Base-by-base conservation (phyloP, 805 yeast species). In the Ogataea parapolymorpha region DNA sequence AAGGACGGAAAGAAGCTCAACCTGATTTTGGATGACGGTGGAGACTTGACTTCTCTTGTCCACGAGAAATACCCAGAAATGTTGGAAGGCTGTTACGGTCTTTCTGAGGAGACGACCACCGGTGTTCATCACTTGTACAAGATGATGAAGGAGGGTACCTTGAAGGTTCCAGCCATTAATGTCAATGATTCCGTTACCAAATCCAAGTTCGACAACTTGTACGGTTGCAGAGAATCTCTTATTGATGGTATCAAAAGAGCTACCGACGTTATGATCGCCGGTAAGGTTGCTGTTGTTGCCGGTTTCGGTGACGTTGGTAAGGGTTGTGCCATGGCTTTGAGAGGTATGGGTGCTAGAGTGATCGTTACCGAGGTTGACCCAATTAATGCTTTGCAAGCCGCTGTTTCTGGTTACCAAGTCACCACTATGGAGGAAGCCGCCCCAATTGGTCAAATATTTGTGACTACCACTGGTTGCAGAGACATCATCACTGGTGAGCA, bases 251-350 rank as follows among this genome's bases (percentile, higher is more conserved):
- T 91, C 71, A 91, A 91, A 84, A 88, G 98, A 77, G 99, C 98
- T 70, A 91, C 99, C 65, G 99, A 91, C 66, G 98, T 91, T 61
- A 93, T 91, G 98, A 84, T 91, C 65, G 98, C 97, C 57, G 99
- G 99, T 77, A 91, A 91, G 79, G 93, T 87, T 65, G 95, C 98
- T 49, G 95, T 91, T 61, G 98, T 91, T 61, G 97, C 96, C 50
- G 99, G 99, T 74, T 91, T 82, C 78, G 99, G 99, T 81, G 99
- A 91, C 68, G 99, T 91, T 66, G 99, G 99, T 77, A 91, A 91
- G 78, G 99, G 99, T 71, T 91, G 99, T 81, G 97, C 96, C 69
- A 85, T 89, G 87, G 96, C 99, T 55, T 81, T 93, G 63, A 84
- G 87, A 75, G 90, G 95, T 67, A 90, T 91, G 97, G 99, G 99